phyloP scores from a whole-genome alignment of 2,329 filamentous ascomycete species.

The Pseudogymnoascus sp. region DNA sequence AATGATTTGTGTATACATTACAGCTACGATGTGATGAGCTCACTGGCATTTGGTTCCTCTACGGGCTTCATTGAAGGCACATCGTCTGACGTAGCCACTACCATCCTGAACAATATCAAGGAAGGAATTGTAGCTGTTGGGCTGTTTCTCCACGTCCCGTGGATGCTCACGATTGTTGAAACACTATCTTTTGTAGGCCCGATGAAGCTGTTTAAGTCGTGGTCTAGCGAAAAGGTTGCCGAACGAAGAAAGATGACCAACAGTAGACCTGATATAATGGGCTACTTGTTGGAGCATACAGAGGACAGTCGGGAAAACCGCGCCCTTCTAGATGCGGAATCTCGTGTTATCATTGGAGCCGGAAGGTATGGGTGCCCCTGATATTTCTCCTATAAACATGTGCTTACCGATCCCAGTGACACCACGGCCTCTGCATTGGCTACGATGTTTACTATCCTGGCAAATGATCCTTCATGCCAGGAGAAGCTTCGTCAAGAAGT shows the following conservation, averaged over 20 bases:
- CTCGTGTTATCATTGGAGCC: slow-evolving; percentile 16
- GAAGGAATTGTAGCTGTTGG: slow-evolving; percentile 13
- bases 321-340: slow-evolving; percentile 11
- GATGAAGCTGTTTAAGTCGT: slow-evolving; percentile 13
- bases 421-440: slow-evolving; percentile 8
- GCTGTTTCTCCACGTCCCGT: slow-evolving; percentile 15
- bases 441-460: slow-evolving; percentile 5
- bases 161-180: slow-evolving; percentile 14
- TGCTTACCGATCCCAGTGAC: not conserved
- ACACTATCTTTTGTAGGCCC: slow-evolving; percentile 15
- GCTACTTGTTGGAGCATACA: slow-evolving; percentile 11
- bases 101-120: slow-evolving; percentile 13
- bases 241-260: slow-evolving; percentile 11
- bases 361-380: slow-evolving; percentile 14
- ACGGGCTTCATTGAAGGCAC: slow-evolving; percentile 14
- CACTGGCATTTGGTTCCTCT: slow-evolving; percentile 20
- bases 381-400: not conserved
- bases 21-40: slow-evolving; percentile 25
- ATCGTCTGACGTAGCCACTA: slow-evolving; percentile 7
- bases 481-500: slow-evolving; percentile 5
- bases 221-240: slow-evolving; percentile 15
- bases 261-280: slow-evolving; percentile 13
- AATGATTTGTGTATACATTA: slow-evolving; percentile 21
- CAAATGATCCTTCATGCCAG: not conserved
- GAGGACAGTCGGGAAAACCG: not conserved